Base-by-base conservation (phyloP, 192 early-diverging fungal species). In the Coemansia sp. region DNA sequence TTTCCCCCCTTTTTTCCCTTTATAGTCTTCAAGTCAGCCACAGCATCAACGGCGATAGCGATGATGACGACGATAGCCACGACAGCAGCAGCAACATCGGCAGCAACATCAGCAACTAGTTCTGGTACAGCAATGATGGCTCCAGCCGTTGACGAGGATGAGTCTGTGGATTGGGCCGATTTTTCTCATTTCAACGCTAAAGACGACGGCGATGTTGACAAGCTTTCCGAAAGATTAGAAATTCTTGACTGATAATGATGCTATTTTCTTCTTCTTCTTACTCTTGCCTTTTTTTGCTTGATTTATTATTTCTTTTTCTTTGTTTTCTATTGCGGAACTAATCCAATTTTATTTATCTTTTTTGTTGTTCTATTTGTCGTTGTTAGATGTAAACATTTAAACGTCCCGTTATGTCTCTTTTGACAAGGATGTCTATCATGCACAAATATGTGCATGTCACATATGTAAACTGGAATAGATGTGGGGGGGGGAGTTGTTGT, bases 61-160 rank as follows among this genome's bases (percentile, higher is more conserved):
- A 8, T 12, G 13, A 45, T 13, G 55, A 21, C 62, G 43, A 5
- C 62, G 61, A 18, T 62, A 36, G 18, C 16, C 42, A 45, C 10
- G 10, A 26, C 36, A 39, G 60, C 26, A n/a, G 18, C 16, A 43
- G 13, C 16, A 42, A 11, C 6, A 40, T 21, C 51, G 6, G 1
- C 19, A 36, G 7, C 55, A 59, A 39, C 57, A 59, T 0, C 37
- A 59, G 37, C 37, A 59, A 39, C 36, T 15, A 41, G 37, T 46
- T 18, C 47, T 15, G 18, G 16, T 0, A 49, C n/a, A 18, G 47
- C 66, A 54, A 76, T 72, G 75, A 77, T 77, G 75, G 69, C 69
- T 32, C 75, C 69, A 26, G 66, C 69, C 3, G 75, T 65, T 2
- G 75, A 77, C 41, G 74, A 76, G 26, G 74, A 77, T 66, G 74